Evolutionary conservation across 441 rosid species (phyloP), one percentile per base, ranked within the genome.

Genomic region (Theobroma grandiflorum): DNA sequence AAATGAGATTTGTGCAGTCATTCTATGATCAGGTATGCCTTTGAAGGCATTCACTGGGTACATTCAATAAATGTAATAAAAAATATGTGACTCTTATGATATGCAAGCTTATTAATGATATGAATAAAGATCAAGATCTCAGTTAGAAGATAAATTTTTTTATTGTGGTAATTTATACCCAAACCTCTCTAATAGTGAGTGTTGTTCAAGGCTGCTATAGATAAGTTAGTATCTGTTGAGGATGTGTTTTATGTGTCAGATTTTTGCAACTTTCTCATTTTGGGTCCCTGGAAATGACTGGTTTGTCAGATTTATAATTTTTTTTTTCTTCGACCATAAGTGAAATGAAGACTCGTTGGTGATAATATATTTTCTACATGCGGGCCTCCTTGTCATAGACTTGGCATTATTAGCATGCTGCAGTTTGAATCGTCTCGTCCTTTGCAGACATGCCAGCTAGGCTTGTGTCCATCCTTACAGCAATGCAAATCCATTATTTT

Each of bases 21-120:
- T 58, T 31, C 6, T 2, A 70, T 49, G 26, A 49, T 70, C 42
- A 49, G 42, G 14, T 26, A 70, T 49, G 42, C 40, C 52, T 70
- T 69, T 70, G 59, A 70, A 49, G 22, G 42, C 74, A 31, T 47
- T 70, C 58, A 14, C 31, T 15, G 74, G 59, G 16, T 49, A 49
- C 49, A 33, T 47, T 70, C 58, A 49, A 47, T 70, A 58, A 47
- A 22, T 26, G 26, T 47, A 14, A 49, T 47, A 42, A 12, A 14
- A 49, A 70, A 11, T 49, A 26, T 70, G 47, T 11, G 40, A 70
- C 52, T 47, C 38, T 4, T 65, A 38, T 12, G 31, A 55, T 67
- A 42, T 42, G 15, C 14, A 69, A 22, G 33, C 38, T 45, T 47
- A 26, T 26, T 4, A 70, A 70, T 47, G 53, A 26, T 49, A 26